A percentile compares a stretch with the other conserved stretches of the same genome.
These are phyloP conservation scores for Spiromyces aspiralis DNA, from an alignment of 371 early-diverging fungal genomes.

Conservation along the genomic window DNA sequence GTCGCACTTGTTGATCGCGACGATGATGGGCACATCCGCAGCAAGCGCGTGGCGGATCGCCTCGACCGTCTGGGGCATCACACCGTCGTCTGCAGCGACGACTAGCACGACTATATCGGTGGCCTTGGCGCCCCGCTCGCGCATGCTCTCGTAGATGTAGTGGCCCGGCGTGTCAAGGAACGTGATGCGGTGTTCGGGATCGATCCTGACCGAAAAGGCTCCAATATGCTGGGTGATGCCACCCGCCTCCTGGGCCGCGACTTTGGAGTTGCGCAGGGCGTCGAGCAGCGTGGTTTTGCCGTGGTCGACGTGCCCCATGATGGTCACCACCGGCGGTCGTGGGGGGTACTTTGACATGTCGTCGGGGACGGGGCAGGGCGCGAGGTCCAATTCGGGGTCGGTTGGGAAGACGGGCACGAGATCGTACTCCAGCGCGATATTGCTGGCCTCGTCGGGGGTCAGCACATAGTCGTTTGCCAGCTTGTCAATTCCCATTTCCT, in stretches of 20 bases:
- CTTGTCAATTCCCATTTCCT: slow-evolving; percentile 55
- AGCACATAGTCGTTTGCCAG: slow-evolving; percentile 42
- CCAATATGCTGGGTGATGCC: slow-evolving; percentile 98
- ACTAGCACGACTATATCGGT: slow-evolving; percentile 93
- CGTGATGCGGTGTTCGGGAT: slow-evolving; percentile 42
- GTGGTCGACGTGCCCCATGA: slow-evolving; percentile 98
- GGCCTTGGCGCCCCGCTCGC: slow-evolving; percentile 75
- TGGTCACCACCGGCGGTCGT: slow-evolving; percentile 87
- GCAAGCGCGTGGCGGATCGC: slow-evolving; percentile 81
- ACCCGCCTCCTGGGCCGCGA: slow-evolving; percentile 89
- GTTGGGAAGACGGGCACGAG: slow-evolving; percentile 59
- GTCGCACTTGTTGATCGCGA: slow-evolving; percentile 95
- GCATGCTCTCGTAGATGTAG: slow-evolving; percentile 89
- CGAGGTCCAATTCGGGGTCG: slow-evolving; percentile 14
- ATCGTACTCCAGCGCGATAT: slow-evolving; percentile 71
- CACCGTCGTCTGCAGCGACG: slow-evolving; percentile 94
- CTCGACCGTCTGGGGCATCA: slow-evolving; percentile 94
- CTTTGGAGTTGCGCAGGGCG: slow-evolving; percentile 72
- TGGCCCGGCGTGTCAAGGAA: slow-evolving; percentile 96
- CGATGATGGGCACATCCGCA: slow-evolving; percentile 82
- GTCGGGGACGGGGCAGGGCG: slow-evolving; percentile 28
- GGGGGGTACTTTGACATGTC: slow-evolving; percentile 50
- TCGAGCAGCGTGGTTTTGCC: slow-evolving; percentile 97
- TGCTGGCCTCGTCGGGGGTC: slow-evolving; percentile 61
- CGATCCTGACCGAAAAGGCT: slow-evolving; percentile 64